Conservation (phyloP, 2,329 filamentous ascomycete species). For the Exophiala aquamarina region DNA sequence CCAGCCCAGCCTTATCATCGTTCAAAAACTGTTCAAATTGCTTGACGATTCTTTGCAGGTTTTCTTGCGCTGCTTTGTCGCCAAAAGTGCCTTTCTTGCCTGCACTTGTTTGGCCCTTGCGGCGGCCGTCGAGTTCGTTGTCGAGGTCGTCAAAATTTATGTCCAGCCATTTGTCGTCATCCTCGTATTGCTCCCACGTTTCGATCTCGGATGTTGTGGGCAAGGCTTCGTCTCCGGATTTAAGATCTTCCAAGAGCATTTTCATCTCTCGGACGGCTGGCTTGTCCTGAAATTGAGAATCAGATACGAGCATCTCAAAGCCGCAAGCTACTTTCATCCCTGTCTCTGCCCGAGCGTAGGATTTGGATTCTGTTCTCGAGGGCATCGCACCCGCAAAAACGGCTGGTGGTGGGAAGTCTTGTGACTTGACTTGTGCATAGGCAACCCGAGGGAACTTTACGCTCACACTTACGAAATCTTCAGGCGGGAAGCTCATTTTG, state of each 20-base stretch:
- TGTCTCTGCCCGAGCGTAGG: slow-evolving; percentile 55
- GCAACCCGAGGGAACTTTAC: slow-evolving; percentile 83
- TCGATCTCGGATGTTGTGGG: slow-evolving; percentile 73
- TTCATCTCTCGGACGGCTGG: slow-evolving; percentile 71
- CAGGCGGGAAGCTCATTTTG: slow-evolving; percentile 66
- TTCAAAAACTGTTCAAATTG: slow-evolving; percentile 92
- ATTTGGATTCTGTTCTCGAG: slow-evolving; percentile 44
- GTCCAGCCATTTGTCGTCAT: slow-evolving; percentile 88
- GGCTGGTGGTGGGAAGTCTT: slow-evolving; percentile 70
- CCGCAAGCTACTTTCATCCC: slow-evolving; percentile 91
- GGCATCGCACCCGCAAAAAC: slow-evolving; percentile 52
- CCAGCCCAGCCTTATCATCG: slow-evolving; percentile 75
- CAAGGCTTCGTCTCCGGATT: slow-evolving; percentile 67
- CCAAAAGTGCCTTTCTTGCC: slow-evolving; percentile 38
- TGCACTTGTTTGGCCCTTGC: slow-evolving; percentile 35
- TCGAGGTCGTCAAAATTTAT: slow-evolving; percentile 91
- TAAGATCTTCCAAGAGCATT: slow-evolving; percentile 72
- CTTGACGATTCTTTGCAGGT: slow-evolving; percentile 86
- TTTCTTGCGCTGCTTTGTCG: slow-evolving; percentile 45
- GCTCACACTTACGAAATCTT: slow-evolving; percentile 76
- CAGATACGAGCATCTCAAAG: slow-evolving; percentile 79
- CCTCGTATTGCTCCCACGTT: slow-evolving; percentile 69
- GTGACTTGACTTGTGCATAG: slow-evolving; percentile 86
- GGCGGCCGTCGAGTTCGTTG: slow-evolving; percentile 66
- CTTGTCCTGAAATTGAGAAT: slow-evolving; percentile 67